phyloP scores from a whole-genome alignment of 176 grass and related monocot species.

The Cocos nucifera region DNA sequence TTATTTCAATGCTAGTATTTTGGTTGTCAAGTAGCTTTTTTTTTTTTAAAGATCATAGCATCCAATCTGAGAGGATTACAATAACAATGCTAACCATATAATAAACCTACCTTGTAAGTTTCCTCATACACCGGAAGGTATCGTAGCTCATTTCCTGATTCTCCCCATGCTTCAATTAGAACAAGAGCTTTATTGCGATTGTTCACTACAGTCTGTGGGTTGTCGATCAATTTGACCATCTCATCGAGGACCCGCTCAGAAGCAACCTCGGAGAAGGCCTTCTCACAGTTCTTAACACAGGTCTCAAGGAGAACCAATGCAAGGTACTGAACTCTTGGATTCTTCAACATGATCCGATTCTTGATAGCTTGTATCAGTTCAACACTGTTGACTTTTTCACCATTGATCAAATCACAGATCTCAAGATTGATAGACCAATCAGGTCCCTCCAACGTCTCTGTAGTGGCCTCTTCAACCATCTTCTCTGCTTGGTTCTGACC shows the following conservation, averaged over 20 bases:
- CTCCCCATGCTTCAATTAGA: conserved; percentile 87
- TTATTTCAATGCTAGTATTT: too few relatives aligned
- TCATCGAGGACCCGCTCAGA: conserved; percentile 76
- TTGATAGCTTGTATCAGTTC: conserved; percentile 73
- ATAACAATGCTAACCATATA: not conserved
- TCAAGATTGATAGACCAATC: conserved; percentile 83
- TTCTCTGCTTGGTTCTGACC: conserved; percentile 80
- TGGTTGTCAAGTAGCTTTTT: too few relatives aligned
- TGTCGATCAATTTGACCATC: conserved; percentile 72
- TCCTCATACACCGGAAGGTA: conserved; percentile 82
- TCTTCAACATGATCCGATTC: conserved; percentile 66
- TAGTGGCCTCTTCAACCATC: conserved; percentile 70
- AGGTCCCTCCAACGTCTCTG: conserved; percentile 40
- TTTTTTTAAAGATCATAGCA: too few relatives aligned
- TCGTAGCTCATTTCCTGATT: conserved; percentile 62
- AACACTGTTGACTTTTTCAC: conserved; percentile 39
- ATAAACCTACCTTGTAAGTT: conserved; percentile 70
- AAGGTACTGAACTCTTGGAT: conserved; percentile 65
- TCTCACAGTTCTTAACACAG: conserved; percentile 73
- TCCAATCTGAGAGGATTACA: too few relatives aligned
- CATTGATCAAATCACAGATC: conserved; percentile 80
- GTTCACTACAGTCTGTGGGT: conserved; percentile 62
- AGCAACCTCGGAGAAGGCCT: conserved; percentile 82
- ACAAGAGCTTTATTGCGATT: conserved; percentile 71
- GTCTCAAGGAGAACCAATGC: conserved; percentile 74